Base-by-base conservation (phyloP, 2,329 filamentous ascomycete species). In the Amauroascus niger region DNA sequence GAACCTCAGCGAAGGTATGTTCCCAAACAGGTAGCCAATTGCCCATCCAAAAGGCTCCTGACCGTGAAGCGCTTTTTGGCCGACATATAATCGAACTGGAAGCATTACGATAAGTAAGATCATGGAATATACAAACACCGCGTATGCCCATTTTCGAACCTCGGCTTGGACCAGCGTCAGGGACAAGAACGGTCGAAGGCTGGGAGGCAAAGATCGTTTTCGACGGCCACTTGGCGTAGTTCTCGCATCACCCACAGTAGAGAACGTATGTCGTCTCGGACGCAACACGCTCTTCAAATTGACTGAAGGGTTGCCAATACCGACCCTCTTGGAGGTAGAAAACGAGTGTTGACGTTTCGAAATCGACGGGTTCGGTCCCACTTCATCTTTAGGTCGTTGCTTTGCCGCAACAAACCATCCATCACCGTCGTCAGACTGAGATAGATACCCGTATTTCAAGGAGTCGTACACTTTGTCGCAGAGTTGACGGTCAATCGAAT, bases 1-100 rank as follows among this genome's bases (percentile, higher is more conserved):
- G 65, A 85, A 83, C 22, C 89, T 79, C 60, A 96, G 81, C 63
- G 75, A 77, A 0, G 80, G 77, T 9, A 90, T 65, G 61, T 95
- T 86, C 11, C 91, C 90, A 57, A 97, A 80, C 2, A 96, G 73
- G 67, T 98, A 98, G 1, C 88, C 85, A 9, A 96, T 69, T 0
- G 88, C 90, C 93, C 93, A 98, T 1, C 91, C 88, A 43, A 98
- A 80, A 0, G 93, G 89, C 62, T 98, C 93, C 49, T 82, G 73
- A 14, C 81, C 82, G 32, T 77, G 64, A 1, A 98, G 75, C 13
- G 88, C 89, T 57, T 79, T 75, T 41, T 72, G 70, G 37, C 78
- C 71, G 48, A 97, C 81, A 60, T 88, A 86, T 1, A 75, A 74
- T 52, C 89, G 80, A 26, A 97, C 78, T 0, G 83, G 86, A 2